Percentiles rank a stretch among this genome's conserved stretches.
Conservation (phyloP, 768 basidiomycete genomes). For the Ramaria sp. region DNA sequence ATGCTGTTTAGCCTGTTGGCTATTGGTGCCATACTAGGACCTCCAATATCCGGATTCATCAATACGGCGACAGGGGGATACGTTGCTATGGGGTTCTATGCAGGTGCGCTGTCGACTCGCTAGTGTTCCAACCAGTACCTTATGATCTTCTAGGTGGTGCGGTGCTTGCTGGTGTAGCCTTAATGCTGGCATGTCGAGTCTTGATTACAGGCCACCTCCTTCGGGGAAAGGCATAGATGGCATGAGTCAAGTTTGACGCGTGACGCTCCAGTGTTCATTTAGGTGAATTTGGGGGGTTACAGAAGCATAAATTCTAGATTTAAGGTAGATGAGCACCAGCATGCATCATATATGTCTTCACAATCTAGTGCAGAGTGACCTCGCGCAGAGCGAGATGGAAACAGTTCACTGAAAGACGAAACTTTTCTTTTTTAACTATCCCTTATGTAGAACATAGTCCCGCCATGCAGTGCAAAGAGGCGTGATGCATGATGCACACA, state of each 20-base stretch:
- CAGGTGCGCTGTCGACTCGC: slow-evolving; percentile 22
- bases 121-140: too few relatives aligned
- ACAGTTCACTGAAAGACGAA: too few relatives aligned
- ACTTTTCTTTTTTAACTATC: too few relatives aligned
- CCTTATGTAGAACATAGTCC: too few relatives aligned
- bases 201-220: slow-evolving; percentile 28
- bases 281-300: too few relatives aligned
- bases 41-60: slow-evolving; percentile 68
- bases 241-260: too few relatives aligned
- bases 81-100: slow-evolving; percentile 42
- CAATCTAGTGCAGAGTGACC: too few relatives aligned
- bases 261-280: too few relatives aligned
- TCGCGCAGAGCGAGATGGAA: too few relatives aligned
- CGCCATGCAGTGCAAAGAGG: too few relatives aligned
- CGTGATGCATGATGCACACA: too few relatives aligned
- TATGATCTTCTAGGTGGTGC: slow-evolving; percentile 21
- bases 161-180: slow-evolving; percentile 30
- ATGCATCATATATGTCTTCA: neutral
- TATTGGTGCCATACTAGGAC: slow-evolving; percentile 54
- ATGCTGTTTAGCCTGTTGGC: slow-evolving; percentile 53
- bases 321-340: neutral
- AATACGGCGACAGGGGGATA: slow-evolving; percentile 41
- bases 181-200: slow-evolving; percentile 31
- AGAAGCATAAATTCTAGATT: too few relatives aligned
- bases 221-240: slow-evolving; percentile 16